Base-by-base conservation (phyloP, 2,329 filamentous ascomycete genomes). In the Cordyceps sp. region DNA sequence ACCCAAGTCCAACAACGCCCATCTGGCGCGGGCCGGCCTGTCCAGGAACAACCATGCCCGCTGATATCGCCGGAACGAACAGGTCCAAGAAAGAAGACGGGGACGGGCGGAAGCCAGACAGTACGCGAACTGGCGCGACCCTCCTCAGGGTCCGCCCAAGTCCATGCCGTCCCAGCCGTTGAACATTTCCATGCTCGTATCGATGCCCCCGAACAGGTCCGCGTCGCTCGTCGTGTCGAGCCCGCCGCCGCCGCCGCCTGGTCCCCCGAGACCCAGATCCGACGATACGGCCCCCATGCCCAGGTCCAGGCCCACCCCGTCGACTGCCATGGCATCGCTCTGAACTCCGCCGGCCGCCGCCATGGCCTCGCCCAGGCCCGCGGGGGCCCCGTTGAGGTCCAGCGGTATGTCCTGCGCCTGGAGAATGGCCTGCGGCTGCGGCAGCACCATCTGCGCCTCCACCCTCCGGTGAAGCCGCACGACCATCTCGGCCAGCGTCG, bases 401-500 rank as follows among this genome's bases (percentile, higher is more conserved):
- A 66, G 48, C 10, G 47, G 48, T 32, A 66, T 54, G 24, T 57
- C 58, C 5, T 48, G 47, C 17, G 48, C 48, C 28, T 59, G 58
- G 14, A 66, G 50, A 42, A 66, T 58, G 3, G 50, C 43, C 32
- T 56, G 54, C 4, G 53, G 44, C 33, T 54, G 52, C 16, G 54
- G 52, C 43, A 47, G 52, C 22, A 58, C 55, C 58, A 79, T 64
- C 45, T 78, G 74, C n/a, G 66, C 63, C 50, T 82, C 74, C 10
- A 81, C 73, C 3, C 64, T 61, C 18, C 74, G 61, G 46, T 77
- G 60, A 7, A 80, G 61, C 7, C 75, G 69, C 9, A 78, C 67
- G 12, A 73, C 55, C 8, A 66, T 65, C 48, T 80, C 75, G 2
- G 73, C 73, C 28, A 69, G 54, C 14, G 57, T 52, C 2, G 61